phyloP scores from a whole-genome alignment of 2,329 filamentous ascomycete species.

The Aspergillus versicolor region DNA sequence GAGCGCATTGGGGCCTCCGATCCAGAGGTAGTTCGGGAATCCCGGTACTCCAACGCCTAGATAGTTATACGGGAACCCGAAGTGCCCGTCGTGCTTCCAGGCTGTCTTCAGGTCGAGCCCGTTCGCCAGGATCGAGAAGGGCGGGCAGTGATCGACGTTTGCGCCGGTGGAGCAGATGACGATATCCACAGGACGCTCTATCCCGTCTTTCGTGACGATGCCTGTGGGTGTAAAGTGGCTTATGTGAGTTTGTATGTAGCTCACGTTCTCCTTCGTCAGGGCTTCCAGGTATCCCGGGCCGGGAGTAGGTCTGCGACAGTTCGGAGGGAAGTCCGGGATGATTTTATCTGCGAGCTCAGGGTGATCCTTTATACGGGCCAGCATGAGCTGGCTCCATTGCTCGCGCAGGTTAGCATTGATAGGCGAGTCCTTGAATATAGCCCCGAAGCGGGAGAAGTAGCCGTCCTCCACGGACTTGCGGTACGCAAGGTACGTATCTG shows the following conservation, averaged over 20 bases:
- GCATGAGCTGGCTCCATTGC: constrained; percentile 55
- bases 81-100: constrained; percentile 57
- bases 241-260: constrained; percentile 59
- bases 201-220: constrained; percentile 61
- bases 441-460: constrained; percentile 61
- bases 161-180: constrained; percentile 69
- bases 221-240: constrained; percentile 58
- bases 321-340: constrained; percentile 62
- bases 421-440: constrained; percentile 55
- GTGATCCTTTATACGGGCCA: constrained; percentile 52
- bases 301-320: constrained; percentile 65
- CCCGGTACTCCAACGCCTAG: constrained; percentile 62
- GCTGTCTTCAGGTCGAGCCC: constrained; percentile 55
- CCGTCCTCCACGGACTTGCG: constrained; percentile 58
- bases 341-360: constrained; percentile 57
- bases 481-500: constrained; percentile 60
- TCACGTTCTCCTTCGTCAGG: constrained; percentile 61
- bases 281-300: constrained; percentile 69
- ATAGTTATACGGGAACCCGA: constrained; percentile 67
- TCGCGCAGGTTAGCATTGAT: constrained; percentile 51
- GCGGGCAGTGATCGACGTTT: constrained; percentile 58
- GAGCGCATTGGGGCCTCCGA: constrained; percentile 61
- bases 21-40: constrained; percentile 67
- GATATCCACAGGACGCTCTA: constrained; percentile 59
- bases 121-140: constrained; percentile 59